phyloP scores from a whole-genome alignment of 306 rosid species.

The Sophora flavescens region DNA sequence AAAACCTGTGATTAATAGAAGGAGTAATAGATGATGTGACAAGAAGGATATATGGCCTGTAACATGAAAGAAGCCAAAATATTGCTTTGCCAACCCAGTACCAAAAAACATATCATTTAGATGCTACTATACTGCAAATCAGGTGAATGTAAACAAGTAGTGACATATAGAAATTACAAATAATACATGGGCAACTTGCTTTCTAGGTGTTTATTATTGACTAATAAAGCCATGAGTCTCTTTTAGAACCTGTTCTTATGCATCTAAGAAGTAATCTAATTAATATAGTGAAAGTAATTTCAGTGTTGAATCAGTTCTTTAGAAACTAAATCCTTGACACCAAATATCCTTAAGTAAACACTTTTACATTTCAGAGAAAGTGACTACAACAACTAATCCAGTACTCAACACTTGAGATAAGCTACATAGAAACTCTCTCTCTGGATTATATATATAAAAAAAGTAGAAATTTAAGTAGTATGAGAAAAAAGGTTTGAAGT shows the following conservation, averaged over 20 bases:
- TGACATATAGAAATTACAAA: conserved; percentile 7
- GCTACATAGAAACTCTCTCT: conserved; percentile 35
- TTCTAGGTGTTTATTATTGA: background rate
- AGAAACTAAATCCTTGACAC: background rate
- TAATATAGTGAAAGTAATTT: background rate
- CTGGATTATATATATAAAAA: too few relatives aligned
- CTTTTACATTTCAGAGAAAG: background rate
- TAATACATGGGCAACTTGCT: background rate
- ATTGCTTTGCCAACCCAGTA: conserved; percentile 13
- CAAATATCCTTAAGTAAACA: background rate
- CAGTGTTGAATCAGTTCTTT: background rate
- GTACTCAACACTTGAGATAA: background rate
- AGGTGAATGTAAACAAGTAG: background rate
- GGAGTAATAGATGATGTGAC: background rate
- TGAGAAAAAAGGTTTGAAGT: too few relatives aligned
- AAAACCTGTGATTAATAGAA: background rate
- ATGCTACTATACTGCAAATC: background rate
- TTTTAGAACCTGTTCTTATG: conserved; percentile 18
- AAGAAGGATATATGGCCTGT: background rate
- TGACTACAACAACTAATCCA: background rate
- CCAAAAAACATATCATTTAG: background rate
- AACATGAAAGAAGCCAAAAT: background rate
- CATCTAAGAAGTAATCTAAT: conserved; percentile 11
- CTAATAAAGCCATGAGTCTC: background rate
- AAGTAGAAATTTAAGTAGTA: too few relatives aligned